Conservation (phyloP, 176 grass and related monocot genomes). For the Raddia distichophylla region DNA sequence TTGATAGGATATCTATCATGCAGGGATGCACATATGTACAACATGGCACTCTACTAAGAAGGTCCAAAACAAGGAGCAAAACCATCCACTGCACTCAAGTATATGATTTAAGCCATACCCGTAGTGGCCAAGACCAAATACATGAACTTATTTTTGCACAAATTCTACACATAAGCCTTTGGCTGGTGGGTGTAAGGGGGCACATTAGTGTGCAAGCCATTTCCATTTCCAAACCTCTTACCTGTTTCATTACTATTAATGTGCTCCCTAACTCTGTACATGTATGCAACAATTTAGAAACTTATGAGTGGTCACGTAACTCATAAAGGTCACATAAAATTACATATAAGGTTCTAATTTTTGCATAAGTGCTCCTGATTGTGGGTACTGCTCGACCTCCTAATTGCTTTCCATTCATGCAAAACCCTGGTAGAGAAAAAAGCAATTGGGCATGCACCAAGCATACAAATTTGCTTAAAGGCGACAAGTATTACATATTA, state of each 20-base stretch:
- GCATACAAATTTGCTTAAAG: slow-evolving; percentile 15
- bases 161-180: slow-evolving; percentile 10
- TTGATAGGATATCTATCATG: neutral
- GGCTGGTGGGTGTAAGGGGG: neutral
- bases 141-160: neutral
- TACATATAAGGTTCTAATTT: neutral
- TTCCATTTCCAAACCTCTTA: neutral
- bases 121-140: neutral
- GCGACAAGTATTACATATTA: neutral
- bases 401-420: neutral
- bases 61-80: neutral
- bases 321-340: neutral
- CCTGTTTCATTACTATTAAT: neutral
- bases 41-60: neutral
- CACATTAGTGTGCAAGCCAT: neutral
- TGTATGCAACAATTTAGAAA: neutral
- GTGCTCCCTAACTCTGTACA: neutral
- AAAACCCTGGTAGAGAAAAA: neutral
- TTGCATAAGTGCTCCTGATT: neutral
- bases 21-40: neutral
- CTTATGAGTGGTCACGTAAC: neutral
- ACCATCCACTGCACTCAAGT: neutral
- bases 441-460: neutral
- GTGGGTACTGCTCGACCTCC: neutral
- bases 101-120: neutral